Conservation (phyloP, 345 rosid genomes). For the Moricandia moricandioides region DNA sequence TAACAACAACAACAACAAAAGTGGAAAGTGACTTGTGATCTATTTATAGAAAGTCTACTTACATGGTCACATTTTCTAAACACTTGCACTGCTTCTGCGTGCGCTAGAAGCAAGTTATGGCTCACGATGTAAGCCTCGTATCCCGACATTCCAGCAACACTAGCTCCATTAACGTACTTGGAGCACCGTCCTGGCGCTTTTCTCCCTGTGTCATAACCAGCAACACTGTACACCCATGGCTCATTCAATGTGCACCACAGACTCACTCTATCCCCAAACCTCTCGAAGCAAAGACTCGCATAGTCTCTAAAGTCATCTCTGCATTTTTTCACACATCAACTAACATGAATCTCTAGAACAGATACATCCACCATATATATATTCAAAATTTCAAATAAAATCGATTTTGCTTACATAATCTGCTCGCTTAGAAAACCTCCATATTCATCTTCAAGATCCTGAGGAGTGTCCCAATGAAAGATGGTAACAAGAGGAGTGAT, state of each 20-base stretch:
- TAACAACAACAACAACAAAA: neutral
- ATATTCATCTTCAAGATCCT: conserved; percentile 50
- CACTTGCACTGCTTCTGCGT: conserved; percentile 38
- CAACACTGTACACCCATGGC: conserved; percentile 39
- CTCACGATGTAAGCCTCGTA: conserved; percentile 36
- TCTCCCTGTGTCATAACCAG: conserved; percentile 39
- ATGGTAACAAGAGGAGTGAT: conserved; percentile 50
- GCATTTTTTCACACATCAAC: neutral
- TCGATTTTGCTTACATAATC: conserved; percentile 41
- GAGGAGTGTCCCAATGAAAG: conserved; percentile 60
- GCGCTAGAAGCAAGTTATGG: conserved; percentile 39
- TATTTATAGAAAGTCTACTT: conserved; percentile 8
- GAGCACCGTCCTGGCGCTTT: conserved; percentile 46
- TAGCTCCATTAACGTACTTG: conserved; percentile 18
- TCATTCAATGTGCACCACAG: conserved; percentile 55
- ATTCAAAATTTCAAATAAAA: neutral
- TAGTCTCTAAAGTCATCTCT: conserved; percentile 51
- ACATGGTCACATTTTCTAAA: conserved; percentile 37
- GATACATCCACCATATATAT: neutral
- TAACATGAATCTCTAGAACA: neutral
- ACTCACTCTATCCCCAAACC: conserved; percentile 55
- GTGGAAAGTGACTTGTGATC: neutral
- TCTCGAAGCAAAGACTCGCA: conserved; percentile 42
- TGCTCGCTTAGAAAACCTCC: conserved; percentile 47
- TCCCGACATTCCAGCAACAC: conserved; percentile 42